These are phyloP conservation scores for Blastobotrys ciferrii DNA, from an alignment of 1,139 yeast species.

Conservation along the genomic window DNA sequence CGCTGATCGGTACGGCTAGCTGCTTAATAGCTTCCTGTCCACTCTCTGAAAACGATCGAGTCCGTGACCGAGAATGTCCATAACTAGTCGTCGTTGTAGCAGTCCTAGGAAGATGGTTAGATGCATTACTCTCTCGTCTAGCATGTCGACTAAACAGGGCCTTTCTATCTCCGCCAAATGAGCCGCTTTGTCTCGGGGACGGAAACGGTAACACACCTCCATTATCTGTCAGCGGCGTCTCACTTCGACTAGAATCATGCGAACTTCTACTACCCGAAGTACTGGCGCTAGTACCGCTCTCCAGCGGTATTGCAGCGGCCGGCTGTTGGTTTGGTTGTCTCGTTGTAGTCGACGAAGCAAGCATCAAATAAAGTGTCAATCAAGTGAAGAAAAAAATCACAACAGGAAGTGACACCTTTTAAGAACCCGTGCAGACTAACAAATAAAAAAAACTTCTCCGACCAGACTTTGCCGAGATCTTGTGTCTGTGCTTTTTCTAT, in stretches of 20 bases:
- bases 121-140: constrained; percentile 1
- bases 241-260: constrained; percentile 1
- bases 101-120: not conserved
- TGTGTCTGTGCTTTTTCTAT: not conserved
- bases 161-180: constrained; percentile 19
- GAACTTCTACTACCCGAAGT: not conserved
- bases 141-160: constrained; percentile 15
- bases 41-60: constrained; percentile 26
- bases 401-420: not conserved
- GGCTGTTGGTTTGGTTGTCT: not conserved
- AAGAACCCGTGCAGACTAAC: not conserved
- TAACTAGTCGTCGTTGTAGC: not conserved
- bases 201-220: constrained; percentile 1
- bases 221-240: constrained; percentile 4
- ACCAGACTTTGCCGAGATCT: not conserved
- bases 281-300: not conserved
- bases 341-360: not conserved
- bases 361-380: constrained; percentile 11
- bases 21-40: constrained; percentile 35
- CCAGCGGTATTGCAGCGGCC: not conserved
- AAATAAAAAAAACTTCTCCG: not conserved
- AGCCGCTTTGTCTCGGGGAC: constrained; percentile 18
- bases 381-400: not conserved
- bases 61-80: constrained; percentile 6
- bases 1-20: constrained; percentile 39